These are phyloP conservation scores for Odontarrhena argentea DNA, from an alignment of 345 rosid species.

Conservation along the genomic window DNA sequence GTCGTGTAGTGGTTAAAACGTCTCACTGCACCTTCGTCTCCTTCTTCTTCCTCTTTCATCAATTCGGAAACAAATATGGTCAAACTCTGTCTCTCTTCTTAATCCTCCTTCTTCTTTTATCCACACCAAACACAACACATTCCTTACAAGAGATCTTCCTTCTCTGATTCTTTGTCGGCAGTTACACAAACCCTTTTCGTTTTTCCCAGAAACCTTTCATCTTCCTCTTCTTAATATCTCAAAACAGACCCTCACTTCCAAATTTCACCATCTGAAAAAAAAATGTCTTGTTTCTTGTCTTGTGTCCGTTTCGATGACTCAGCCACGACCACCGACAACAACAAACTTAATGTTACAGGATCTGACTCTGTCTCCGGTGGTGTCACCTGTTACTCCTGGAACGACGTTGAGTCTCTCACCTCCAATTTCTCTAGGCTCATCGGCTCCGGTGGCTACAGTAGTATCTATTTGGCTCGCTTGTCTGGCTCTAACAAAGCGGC, in stretches of 20 bases:
- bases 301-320: constrained; percentile 42
- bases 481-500: constrained; percentile 51
- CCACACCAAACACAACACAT: constrained; percentile 25
- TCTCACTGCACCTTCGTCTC: constrained; percentile 34
- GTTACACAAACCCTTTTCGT: constrained; percentile 11
- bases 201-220: too few relatives aligned
- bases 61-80: not conserved
- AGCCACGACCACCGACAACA: constrained; percentile 9
- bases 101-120: not conserved
- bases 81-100: constrained; percentile 36
- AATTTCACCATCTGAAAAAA: constrained; percentile 23
- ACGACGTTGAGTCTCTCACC: constrained; percentile 54
- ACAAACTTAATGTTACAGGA: constrained; percentile 2
- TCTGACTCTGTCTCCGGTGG: constrained; percentile 26
- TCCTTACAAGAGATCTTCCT: constrained; percentile 10
- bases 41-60: constrained; percentile 5
- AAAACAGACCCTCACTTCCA: constrained; percentile 2
- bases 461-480: constrained; percentile 64
- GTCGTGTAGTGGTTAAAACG: constrained; percentile 41
- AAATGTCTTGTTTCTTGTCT: constrained; percentile 53
- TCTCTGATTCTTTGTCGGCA: constrained; percentile 36
- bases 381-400: constrained; percentile 53
- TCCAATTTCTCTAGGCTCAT: constrained; percentile 53
- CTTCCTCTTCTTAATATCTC: constrained; percentile 34
- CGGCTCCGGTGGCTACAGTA: constrained; percentile 86